These are phyloP conservation scores for Leccinum huronense DNA, from an alignment of 1,284 basidiomycete species.

Conservation along the genomic window DNA sequence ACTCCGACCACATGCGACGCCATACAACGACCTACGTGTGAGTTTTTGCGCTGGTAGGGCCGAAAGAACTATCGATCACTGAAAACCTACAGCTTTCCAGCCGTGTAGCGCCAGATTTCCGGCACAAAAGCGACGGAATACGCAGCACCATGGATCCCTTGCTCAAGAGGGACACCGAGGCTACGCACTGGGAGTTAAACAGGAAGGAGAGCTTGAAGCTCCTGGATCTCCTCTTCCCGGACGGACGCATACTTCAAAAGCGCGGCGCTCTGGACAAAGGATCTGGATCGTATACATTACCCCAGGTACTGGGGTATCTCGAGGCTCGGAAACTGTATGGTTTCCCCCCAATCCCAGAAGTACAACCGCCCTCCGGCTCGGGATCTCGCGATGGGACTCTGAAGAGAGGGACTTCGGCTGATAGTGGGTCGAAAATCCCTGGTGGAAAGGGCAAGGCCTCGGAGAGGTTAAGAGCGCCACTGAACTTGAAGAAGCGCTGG, in stretches of 20 bases:
- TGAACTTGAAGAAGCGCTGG: no score
- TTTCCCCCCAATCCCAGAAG: no score
- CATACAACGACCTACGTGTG: no score
- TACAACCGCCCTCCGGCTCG: neutral
- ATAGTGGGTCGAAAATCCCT: no score
- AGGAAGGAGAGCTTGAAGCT: neutral
- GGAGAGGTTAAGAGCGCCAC: no score
- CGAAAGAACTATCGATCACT: no score
- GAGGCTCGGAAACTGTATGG: neutral
- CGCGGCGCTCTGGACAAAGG: neutral
- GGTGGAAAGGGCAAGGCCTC: no score
- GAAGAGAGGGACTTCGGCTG: no score
- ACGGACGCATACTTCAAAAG: neutral
- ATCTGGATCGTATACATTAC: neutral
- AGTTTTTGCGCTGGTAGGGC: no score
- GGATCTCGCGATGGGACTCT: no score
- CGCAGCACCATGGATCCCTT: neutral
- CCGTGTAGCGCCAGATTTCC: neutral
- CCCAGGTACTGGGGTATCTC: neutral
- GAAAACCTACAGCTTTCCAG: neutral
- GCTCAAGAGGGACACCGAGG: neutral
- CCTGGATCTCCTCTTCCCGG: neutral
- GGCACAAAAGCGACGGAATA: neutral
- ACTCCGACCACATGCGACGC: no score
- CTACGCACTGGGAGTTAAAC: neutral